These are phyloP conservation scores for Fusarium sacchari DNA, from an alignment of 2,329 filamentous ascomycete genomes.

Conservation along the genomic window DNA sequence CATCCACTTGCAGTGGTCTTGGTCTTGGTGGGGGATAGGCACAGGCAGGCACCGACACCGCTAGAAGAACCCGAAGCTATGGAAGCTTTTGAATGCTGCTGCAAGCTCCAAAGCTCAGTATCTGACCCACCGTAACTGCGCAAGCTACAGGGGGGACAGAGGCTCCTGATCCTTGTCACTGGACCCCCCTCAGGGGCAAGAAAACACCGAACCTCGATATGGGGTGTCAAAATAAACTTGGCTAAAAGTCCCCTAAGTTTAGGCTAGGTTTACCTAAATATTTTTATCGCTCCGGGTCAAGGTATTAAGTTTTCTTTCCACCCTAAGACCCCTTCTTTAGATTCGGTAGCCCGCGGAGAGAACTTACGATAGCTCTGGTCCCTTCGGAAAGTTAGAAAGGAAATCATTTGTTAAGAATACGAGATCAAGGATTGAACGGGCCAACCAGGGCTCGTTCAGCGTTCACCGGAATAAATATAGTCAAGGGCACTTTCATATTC, in stretches of 20 bases:
- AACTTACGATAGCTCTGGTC: background rate
- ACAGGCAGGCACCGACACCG: background rate
- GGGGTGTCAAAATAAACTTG: too few species aligned
- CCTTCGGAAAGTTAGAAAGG: background rate
- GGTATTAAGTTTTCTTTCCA: too few species aligned
- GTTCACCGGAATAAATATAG: background rate
- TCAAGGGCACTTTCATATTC: background rate
- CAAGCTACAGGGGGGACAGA: constrained; percentile 26
- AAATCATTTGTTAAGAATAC: background rate
- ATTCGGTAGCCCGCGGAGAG: constrained; percentile 8
- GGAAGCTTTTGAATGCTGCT: constrained; percentile 13
- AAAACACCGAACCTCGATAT: too few species aligned
- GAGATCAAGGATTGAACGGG: background rate
- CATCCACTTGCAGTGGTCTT: background rate
- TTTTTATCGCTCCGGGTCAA: too few species aligned
- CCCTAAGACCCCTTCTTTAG: constrained; percentile 7
- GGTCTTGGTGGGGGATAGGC: constrained; percentile 25
- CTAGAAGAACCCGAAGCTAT: background rate
- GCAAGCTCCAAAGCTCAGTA: constrained; percentile 4
- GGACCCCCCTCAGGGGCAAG: too few species aligned
- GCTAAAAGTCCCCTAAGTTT: too few species aligned
- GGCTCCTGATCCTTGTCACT: constrained; percentile 24
- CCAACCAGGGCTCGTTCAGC: background rate
- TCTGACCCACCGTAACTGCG: constrained; percentile 8
- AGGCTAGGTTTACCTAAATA: too few species aligned